phyloP scores from a whole-genome alignment of 108 stramenopile species.

The Cyclotella atomus region DNA sequence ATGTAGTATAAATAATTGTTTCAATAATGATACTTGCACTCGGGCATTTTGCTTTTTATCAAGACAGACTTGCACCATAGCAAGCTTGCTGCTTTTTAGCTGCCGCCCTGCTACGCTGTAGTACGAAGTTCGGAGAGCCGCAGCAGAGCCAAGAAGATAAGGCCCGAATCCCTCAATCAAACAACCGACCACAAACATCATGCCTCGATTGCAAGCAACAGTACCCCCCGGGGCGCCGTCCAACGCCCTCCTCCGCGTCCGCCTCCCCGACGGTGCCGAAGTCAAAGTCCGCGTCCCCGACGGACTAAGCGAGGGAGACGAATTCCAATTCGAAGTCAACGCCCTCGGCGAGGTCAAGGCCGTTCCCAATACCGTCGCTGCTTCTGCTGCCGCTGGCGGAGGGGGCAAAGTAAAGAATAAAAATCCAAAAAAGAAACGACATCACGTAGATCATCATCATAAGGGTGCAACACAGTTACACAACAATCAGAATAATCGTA shows the following conservation, averaged over 20 bases:
- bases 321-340: slow-evolving; percentile 67
- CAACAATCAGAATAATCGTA: background rate
- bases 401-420: slow-evolving; percentile 6
- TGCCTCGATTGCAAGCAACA: slow-evolving; percentile 45
- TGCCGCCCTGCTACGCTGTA: too few relatives aligned
- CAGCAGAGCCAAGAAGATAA: too few relatives aligned
- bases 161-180: too few relatives aligned
- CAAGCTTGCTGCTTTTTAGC: too few relatives aligned
- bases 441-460: background rate
- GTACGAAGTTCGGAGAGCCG: too few relatives aligned
- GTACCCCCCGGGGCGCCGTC: slow-evolving; percentile 35
- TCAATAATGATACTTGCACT: too few relatives aligned
- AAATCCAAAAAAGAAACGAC: slow-evolving; percentile 46
- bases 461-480: background rate
- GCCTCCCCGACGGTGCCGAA: slow-evolving; percentile 62
- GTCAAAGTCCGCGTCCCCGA: slow-evolving; percentile 62
- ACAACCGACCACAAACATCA: slow-evolving; percentile 6
- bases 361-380: background rate
- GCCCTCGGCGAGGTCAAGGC: slow-evolving; percentile 21
- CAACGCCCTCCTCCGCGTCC: slow-evolving; percentile 54
- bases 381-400: background rate
- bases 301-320: slow-evolving; percentile 55
- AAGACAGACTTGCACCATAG: too few relatives aligned
- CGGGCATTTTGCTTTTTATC: too few relatives aligned
- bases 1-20: background rate